Percentiles rank a stretch among this genome's conserved stretches.
Conservation (phyloP, 345 rosid species). For the Sisymbrium altissimum region DNA sequence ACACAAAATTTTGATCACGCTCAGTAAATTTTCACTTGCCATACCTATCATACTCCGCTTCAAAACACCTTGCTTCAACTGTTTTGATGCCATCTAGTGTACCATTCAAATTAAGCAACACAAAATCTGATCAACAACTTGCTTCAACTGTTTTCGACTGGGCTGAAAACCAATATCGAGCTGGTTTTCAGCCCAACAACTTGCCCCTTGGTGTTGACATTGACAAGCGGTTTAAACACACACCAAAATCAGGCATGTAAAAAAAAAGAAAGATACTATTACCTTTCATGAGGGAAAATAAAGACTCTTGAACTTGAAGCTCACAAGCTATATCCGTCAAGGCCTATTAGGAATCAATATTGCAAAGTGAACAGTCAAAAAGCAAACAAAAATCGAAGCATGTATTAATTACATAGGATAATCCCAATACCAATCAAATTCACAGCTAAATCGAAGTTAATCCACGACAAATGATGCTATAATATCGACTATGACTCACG, state of each 20-base stretch:
- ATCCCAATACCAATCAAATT: slow-evolving; percentile 2
- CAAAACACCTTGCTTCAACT: slow-evolving; percentile 49
- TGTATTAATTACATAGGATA: neutral
- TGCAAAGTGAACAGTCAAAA: no score
- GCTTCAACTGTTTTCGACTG: no score
- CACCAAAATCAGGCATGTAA: neutral
- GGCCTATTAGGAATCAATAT: no score
- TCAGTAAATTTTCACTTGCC: neutral
- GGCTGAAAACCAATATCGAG: no score
- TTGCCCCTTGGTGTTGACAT: neutral
- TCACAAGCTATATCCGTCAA: slow-evolving; percentile 36
- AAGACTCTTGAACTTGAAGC: slow-evolving; percentile 51
- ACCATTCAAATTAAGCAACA: slow-evolving; percentile 6
- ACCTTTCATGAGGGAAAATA: slow-evolving; percentile 49
- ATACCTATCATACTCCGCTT: slow-evolving; percentile 39
- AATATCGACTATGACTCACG: slow-evolving; percentile 22
- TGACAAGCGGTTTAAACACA: neutral
- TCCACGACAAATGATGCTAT: no score
- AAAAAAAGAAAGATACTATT: neutral
- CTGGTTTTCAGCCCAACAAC: no score
- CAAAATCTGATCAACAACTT: slow-evolving; percentile 4
- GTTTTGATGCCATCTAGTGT: slow-evolving; percentile 46
- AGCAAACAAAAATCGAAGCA: neutral
- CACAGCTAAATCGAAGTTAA: neutral
- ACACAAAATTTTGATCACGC: neutral